Conservation (phyloP, 805 yeast genomes). For the Pichia sporocuriosa region DNA sequence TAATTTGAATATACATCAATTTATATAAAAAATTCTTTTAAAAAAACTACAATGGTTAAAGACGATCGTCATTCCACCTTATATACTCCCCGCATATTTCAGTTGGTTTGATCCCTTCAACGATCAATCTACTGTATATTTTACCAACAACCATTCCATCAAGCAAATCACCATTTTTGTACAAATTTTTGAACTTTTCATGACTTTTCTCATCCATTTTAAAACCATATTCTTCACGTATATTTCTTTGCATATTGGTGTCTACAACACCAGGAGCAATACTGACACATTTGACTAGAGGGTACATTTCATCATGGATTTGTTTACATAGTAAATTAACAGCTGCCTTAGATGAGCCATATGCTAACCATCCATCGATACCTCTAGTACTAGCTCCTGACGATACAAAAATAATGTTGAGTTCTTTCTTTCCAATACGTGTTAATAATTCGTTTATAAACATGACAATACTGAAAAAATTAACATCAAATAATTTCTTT, state of each 20-base stretch:
- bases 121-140: conserved; percentile 59
- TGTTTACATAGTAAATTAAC: conserved; percentile 67
- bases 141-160: conserved; percentile 68
- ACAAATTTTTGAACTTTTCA: conserved; percentile 57
- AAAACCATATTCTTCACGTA: conserved; percentile 55
- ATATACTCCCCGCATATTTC: conserved; percentile 62
- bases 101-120: conserved; percentile 50
- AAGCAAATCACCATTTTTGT: conserved; percentile 49
- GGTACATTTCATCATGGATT: conserved; percentile 61
- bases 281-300: conserved; percentile 49
- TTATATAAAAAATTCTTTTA: too few species aligned
- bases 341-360: conserved; percentile 90
- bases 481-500: conserved; percentile 63
- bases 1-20: too few species aligned
- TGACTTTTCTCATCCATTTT: conserved; percentile 57
- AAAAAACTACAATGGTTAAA: neutral
- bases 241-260: conserved; percentile 79
- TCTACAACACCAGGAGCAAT: conserved; percentile 95
- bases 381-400: conserved; percentile 77
- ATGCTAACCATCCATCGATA: conserved; percentile 81
- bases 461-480: conserved; percentile 67
- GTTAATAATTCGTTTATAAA: conserved; percentile 47
- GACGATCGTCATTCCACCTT: conserved; percentile 34
- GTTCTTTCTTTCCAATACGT: conserved; percentile 38
- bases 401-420: conserved; percentile 60